Base-by-base conservation (phyloP, 441 rosid species). In the Gossypium lobatum region DNA sequence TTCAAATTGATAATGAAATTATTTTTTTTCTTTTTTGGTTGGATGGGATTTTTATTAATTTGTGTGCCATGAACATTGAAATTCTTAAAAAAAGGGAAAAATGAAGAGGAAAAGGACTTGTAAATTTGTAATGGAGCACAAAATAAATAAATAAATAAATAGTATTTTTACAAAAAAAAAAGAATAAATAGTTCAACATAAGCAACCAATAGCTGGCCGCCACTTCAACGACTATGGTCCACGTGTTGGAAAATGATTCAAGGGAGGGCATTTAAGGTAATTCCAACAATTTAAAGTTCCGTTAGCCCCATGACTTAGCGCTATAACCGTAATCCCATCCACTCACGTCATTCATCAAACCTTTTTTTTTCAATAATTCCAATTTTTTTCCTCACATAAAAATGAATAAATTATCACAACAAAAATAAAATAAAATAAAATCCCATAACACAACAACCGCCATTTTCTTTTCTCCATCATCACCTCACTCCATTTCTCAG, bases 311-410 rank as follows among this genome's bases (percentile, higher is more conserved):
- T 37, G 55, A 59, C 54, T 68, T 57, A 73, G 54, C 64, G n/a
- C 74, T 52, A 0, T 54, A 50, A 76, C 80, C 61, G 73, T 34
- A 64, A 64, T 79, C 53, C 71, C 79, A 70, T 78, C 96, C 91
- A 84, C 86, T 81, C 88, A 65, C 77, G 85, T 83, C 86, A 77
- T 73, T 80, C 77, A 61, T 85, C 86, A 80, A 53, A 39, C 28
- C 31, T 63, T 39, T 67, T 68, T 21, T 73, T 50, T 55, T 71
- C 11, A 21, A 57, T 57, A 57, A 21, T 21, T 57, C 31, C 1
- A 20, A 11, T 21, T 20, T 6, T 59, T 34, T 59, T 28, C 28
- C 39, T 26, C 10, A 26, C 17, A 60, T 28, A 28, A 28, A 61
- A 28, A 53, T 71, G 53, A 39, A 1, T n/a, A 26, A 58, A 59